Conservation (phyloP, 257 asterid species). For the Phtheirospermum japonicum region DNA sequence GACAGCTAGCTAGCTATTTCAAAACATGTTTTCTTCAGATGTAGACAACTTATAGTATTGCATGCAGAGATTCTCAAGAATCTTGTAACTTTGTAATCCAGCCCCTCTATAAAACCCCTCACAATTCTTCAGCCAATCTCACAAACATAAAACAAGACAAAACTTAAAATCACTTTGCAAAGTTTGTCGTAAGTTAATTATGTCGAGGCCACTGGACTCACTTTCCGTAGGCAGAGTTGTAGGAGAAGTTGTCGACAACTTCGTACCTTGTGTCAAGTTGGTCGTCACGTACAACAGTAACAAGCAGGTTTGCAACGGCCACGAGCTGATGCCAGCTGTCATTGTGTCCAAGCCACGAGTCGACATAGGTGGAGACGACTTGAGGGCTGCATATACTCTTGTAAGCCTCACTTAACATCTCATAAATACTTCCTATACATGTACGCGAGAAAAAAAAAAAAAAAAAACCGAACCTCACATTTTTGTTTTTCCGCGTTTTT, state of each 20-base stretch:
- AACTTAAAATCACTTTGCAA: not conserved
- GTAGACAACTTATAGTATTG: conserved; percentile 30
- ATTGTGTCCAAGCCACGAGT: conserved; percentile 60
- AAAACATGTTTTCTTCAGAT: conserved; percentile 30
- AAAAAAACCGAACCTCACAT: not conserved
- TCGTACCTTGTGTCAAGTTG: conserved; percentile 63
- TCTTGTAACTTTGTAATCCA: conserved; percentile 36
- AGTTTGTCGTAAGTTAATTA: not conserved
- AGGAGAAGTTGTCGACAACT: conserved; percentile 77
- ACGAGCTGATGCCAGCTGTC: conserved; percentile 74
- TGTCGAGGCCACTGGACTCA: conserved; percentile 51
- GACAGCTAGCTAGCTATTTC: conserved; percentile 30
- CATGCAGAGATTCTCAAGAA: conserved; percentile 40
- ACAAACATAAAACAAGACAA: conserved; percentile 12
- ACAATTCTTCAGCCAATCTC: conserved; percentile 25
- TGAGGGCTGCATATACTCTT: conserved; percentile 83
- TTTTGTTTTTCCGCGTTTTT: conserved; percentile 27
- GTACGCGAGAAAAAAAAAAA: too few species aligned
- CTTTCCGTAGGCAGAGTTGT: conserved; percentile 68
- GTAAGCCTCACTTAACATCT: conserved; percentile 35
- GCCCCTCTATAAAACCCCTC: conserved; percentile 45
- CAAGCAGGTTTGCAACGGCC: conserved; percentile 70
- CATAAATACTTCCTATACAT: not conserved
- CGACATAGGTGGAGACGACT: conserved; percentile 82
- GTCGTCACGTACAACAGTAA: conserved; percentile 45